Base-by-base conservation (phyloP, 1,284 basidiomycete genomes). In the Vanrija sp. region DNA sequence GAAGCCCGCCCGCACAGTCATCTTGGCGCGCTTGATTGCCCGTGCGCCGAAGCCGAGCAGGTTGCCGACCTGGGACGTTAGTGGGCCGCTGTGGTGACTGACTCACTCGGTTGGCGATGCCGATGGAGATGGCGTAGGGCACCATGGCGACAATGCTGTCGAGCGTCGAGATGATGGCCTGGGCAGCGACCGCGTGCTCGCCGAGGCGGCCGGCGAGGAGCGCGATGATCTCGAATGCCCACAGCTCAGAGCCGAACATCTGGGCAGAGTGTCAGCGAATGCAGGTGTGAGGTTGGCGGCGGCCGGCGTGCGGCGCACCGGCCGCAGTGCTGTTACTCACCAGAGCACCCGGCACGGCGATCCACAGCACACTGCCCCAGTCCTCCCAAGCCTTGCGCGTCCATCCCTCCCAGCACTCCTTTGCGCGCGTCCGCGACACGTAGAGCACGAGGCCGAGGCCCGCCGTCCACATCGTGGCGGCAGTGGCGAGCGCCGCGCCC, bases 121-220 rank as follows among this genome's bases (percentile, higher is more conserved):
- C 57, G 46, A 60, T 65, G 14, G 53, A 60, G 43, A 60, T 62
- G 29, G 63, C 59, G 34, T 61, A 65, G 5, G 60, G 63, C 6
- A 55, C 43, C 56, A 62, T 58, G 47, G 55, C 54, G 18, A 63
- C 60, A 18, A 57, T 42, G 29, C 52, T 55, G 52, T 65, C 60
- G 28, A 64, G 48, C 3, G 60, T 55, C 28, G 59, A 55, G 43
- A 66, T 59, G 49, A 58, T 63, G 7, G 66, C 67, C 42, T 69
- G 66, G 9, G 67, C 67, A 1, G 66, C 66, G 34, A 69, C 64
- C 2, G 61, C 57, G 1, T 50, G 56, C 42, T 63, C 55, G 1
- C 67, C 67, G 5, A 69, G 56, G 15, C 64, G 50, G 3, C 67
- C 67, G 1, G 67, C 67, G 14, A 69, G 57, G 12, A 69, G 56